Conservation (phyloP, 1,139 yeast species). For the Suhomyces chickasaworum region DNA sequence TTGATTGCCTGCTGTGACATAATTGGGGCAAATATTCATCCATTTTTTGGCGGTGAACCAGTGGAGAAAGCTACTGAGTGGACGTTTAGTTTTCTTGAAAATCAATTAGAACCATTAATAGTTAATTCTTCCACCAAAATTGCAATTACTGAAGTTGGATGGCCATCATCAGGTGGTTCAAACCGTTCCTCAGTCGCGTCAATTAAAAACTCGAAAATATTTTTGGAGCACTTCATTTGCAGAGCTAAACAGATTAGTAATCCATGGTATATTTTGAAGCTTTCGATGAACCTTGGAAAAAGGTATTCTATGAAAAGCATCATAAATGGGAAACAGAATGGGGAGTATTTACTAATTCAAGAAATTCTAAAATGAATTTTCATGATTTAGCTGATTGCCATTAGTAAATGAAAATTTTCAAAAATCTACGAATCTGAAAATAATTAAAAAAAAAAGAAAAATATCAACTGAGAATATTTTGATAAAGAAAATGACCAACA, state of each 20-base stretch:
- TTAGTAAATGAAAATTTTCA: neutral
- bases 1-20: conserved; percentile 51
- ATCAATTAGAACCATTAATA: conserved; percentile 40
- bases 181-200: conserved; percentile 52
- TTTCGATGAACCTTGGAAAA: conserved; percentile 74
- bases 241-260: conserved; percentile 34
- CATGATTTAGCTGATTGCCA: neutral
- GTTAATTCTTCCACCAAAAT: conserved; percentile 29
- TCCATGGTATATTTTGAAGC: conserved; percentile 70
- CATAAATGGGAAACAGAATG: conserved; percentile 70
- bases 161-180: conserved; percentile 68
- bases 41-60: conserved; percentile 63
- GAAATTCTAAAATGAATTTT: conserved; percentile 27
- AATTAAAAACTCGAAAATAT: conserved; percentile 43
- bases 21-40: conserved; percentile 67
- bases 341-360: conserved; percentile 59
- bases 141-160: conserved; percentile 64
- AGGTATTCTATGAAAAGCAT: conserved; percentile 48
- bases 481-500: no score
- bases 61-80: conserved; percentile 55
- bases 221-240: conserved; percentile 58
- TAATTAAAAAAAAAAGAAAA: no score
- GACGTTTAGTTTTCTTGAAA: conserved; percentile 52
- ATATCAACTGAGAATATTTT: no score
- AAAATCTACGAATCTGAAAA: neutral